Conservation (phyloP, 73 alveolate species). For the Tetrahymena thermophila region DNA sequence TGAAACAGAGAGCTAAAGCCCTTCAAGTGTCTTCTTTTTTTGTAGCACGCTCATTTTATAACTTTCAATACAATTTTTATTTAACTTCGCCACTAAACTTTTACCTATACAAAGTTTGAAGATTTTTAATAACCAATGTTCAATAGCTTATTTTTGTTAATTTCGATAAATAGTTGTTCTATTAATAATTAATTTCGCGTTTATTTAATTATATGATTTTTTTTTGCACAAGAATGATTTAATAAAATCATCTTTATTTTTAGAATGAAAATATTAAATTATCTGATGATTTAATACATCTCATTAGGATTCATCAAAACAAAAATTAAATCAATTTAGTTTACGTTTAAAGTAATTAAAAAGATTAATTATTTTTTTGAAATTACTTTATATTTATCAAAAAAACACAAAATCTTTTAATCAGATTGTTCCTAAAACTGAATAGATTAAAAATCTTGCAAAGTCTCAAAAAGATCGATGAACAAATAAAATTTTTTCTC, state of each 20-base stretch:
- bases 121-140: background rate
- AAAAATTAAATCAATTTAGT: background rate
- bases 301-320: background rate
- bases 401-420: too few species aligned
- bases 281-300: background rate
- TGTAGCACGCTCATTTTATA: background rate
- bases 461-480: too few species aligned
- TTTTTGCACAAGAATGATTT: background rate
- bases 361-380: too few species aligned
- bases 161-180: background rate
- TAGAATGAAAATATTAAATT: background rate
- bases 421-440: too few species aligned
- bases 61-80: background rate
- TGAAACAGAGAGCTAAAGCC: background rate
- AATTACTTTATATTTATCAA: too few species aligned
- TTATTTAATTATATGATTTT: too few species aligned
- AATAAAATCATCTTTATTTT: background rate
- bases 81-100: background rate
- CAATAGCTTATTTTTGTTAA: background rate
- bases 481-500: too few species aligned
- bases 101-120: background rate
- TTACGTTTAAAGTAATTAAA: too few species aligned
- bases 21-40: background rate
- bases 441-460: too few species aligned
- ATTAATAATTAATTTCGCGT: background rate